phyloP scores from a whole-genome alignment of 805 yeast species.

The Kodamaea kaohsiungensis region DNA sequence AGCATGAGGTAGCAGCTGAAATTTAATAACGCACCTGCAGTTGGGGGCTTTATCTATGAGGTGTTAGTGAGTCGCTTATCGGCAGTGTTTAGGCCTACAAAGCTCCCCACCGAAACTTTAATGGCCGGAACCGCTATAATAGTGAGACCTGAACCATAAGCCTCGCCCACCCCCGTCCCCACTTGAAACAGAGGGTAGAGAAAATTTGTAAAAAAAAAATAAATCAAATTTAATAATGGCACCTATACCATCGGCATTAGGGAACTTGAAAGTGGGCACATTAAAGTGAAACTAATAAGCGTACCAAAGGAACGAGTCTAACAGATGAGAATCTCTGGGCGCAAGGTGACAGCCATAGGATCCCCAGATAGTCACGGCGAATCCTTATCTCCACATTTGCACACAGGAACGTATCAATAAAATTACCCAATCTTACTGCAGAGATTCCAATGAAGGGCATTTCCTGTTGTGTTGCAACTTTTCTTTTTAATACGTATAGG shows the following conservation, averaged over 20 bases:
- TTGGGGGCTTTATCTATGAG: not conserved
- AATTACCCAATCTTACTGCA: not conserved
- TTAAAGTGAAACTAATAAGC: not conserved
- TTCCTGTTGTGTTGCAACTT: not conserved
- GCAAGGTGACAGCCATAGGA: not conserved
- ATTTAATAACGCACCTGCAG: not conserved
- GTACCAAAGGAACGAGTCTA: not conserved
- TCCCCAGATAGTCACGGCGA: not conserved
- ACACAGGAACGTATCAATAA: not conserved
- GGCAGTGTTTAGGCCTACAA: too few species aligned
- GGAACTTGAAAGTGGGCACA: not conserved
- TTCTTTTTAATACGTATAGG: not conserved
- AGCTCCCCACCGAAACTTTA: too few species aligned
- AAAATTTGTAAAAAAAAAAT: too few species aligned
- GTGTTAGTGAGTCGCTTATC: too few species aligned
- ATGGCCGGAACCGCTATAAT: too few species aligned
- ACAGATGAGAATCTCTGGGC: not conserved
- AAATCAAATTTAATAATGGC: too few species aligned
- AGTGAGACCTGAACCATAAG: too few species aligned
- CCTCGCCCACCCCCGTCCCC: too few species aligned
- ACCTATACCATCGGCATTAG: too few species aligned
- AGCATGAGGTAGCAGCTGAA: not conserved
- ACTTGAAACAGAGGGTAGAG: too few species aligned
- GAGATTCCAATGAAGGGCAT: not conserved
- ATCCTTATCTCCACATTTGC: slow-evolving; percentile 1